A percentile compares a stretch with the other conserved stretches of the same genome.
These are phyloP conservation scores for Nissolia schottii DNA, from an alignment of 306 rosid genomes.

Conservation along the genomic window DNA sequence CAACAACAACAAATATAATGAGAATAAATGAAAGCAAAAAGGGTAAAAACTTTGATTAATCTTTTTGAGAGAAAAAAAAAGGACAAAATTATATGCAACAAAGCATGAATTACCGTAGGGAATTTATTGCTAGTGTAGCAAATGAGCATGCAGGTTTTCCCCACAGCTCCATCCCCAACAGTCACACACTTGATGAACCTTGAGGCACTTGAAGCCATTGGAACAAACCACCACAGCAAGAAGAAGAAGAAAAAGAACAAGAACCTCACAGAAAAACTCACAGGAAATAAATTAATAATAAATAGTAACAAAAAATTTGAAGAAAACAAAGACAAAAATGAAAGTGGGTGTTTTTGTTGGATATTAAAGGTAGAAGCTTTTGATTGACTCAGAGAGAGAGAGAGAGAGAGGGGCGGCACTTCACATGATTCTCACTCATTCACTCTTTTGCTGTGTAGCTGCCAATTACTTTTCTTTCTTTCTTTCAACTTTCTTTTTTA, in stretches of 20 bases:
- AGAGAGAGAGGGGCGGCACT: conserved; percentile 33
- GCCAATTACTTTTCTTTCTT: not conserved
- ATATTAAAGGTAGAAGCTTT: conserved; percentile 41
- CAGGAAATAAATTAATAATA: not conserved
- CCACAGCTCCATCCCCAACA: conserved; percentile 92
- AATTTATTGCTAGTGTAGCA: conserved; percentile 91
- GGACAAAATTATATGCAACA: not conserved
- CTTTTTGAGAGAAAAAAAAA: too few relatives aligned
- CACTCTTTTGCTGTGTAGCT: conserved; percentile 15
- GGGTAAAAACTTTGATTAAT: conserved; percentile 16
- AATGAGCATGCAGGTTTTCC: conserved; percentile 96
- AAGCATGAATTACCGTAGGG: conserved; percentile 56
- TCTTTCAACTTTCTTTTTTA: not conserved
- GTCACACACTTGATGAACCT: conserved; percentile 97
- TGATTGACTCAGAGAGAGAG: conserved; percentile 35
- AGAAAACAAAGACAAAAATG: not conserved
- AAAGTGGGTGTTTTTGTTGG: conserved; percentile 29
- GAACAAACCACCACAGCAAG: too few relatives aligned
- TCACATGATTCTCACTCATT: conserved; percentile 84
- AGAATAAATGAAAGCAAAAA: not conserved
- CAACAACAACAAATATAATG: too few relatives aligned
- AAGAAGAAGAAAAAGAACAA: not conserved
- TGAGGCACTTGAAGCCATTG: conserved; percentile 87
- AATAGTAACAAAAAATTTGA: too few relatives aligned
- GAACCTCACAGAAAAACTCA: conserved; percentile 8